These are phyloP conservation scores for Exophiala oligosperma DNA, from an alignment of 2,329 filamentous ascomycete species.

Conservation along the genomic window DNA sequence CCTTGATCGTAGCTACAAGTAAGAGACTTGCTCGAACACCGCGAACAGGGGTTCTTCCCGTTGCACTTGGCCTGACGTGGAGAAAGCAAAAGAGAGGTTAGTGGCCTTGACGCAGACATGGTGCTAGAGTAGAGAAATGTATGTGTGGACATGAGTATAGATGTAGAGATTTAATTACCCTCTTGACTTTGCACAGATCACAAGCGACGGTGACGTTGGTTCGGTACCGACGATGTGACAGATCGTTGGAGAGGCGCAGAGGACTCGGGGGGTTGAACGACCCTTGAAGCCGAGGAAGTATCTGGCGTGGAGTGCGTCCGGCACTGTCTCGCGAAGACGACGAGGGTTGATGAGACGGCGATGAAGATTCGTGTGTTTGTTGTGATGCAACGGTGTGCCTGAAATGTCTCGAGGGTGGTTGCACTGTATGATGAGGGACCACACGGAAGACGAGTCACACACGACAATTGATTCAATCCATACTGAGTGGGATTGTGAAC, in stretches of 20 bases:
- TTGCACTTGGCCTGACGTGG: conserved; percentile 37
- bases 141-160: too few relatives aligned
- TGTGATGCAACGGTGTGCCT: background rate
- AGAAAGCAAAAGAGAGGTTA: too few relatives aligned
- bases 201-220: conserved; percentile 48
- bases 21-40: conserved; percentile 29
- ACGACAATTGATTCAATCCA: background rate
- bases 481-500: background rate
- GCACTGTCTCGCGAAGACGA: background rate
- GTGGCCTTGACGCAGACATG: too few relatives aligned
- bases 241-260: conserved; percentile 37
- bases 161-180: conserved; percentile 16
- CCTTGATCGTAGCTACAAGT: conserved; percentile 8
- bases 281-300: background rate
- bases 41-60: conserved; percentile 42
- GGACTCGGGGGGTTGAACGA: background rate
- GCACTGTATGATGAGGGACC: background rate
- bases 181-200: conserved; percentile 46
- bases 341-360: background rate
- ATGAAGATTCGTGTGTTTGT: background rate
- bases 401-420: background rate
- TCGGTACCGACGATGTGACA: conserved; percentile 28
- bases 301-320: background rate
- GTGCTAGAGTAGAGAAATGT: too few relatives aligned
- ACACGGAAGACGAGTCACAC: background rate